Percentiles rank a stretch among this genome's conserved stretches.
Conservation (phyloP, 192 early-diverging fungal species). For the Rhizoclosmatium sp. region DNA sequence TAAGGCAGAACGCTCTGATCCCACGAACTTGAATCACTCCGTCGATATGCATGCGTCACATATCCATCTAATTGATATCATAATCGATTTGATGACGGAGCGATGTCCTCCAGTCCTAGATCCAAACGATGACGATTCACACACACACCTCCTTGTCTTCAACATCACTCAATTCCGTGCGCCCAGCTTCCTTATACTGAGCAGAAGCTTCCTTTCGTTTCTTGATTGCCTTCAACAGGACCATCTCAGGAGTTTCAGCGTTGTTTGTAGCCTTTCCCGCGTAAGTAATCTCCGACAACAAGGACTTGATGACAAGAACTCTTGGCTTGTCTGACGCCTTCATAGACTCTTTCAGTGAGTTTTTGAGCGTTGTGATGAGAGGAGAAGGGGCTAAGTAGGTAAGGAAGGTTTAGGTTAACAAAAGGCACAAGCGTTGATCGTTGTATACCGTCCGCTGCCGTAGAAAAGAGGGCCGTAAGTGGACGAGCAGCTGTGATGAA, state of each 20-base stretch:
- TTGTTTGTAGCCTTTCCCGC: conserved; percentile 67
- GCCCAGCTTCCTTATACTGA: conserved; percentile 69
- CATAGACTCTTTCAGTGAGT: conserved; percentile 84
- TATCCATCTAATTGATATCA: neutral
- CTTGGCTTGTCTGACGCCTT: conserved; percentile 71
- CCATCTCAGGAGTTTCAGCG: conserved; percentile 47
- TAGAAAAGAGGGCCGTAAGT: too few species aligned
- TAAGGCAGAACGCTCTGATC: too few species aligned
- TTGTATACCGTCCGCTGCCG: too few species aligned
- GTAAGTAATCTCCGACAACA: conserved; percentile 83
- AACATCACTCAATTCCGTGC: conserved; percentile 75
- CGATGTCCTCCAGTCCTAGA: neutral
- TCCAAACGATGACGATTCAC: neutral
- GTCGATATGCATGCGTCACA: neutral
- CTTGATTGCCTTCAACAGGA: conserved; percentile 85
- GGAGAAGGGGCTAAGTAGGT: neutral
- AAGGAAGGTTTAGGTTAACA: too few species aligned
- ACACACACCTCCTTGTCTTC: conserved; percentile 68
- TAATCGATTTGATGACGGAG: neutral
- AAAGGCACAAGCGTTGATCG: too few species aligned
- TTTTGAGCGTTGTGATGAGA: conserved; percentile 52
- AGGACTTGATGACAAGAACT: conserved; percentile 71
- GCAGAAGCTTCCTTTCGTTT: conserved; percentile 78
- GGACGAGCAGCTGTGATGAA: too few species aligned
- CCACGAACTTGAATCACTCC: neutral